Evolutionary conservation across 2,329 filamentous ascomycete genomes (phyloP).

Genomic region (Neonectria sp.): DNA sequence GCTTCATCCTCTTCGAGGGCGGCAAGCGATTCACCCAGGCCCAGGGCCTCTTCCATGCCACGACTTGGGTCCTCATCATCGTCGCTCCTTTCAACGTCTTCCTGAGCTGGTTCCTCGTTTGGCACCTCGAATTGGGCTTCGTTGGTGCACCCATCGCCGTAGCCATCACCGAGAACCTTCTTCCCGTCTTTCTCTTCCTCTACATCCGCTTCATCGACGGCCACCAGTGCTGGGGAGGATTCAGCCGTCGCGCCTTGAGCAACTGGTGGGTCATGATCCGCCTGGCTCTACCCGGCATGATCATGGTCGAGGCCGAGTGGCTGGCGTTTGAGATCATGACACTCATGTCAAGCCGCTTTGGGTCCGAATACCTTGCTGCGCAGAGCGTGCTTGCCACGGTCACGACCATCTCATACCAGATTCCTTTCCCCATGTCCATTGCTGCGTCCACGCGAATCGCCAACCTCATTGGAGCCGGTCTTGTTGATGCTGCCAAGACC

Average conservation of each 20-base stretch:
- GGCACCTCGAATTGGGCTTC: constrained; percentile 79
- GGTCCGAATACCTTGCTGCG: constrained; percentile 84
- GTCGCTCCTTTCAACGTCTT: constrained; percentile 84
- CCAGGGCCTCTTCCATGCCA: constrained; percentile 85
- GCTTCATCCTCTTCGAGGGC: constrained; percentile 82
- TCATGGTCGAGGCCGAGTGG: constrained; percentile 96
- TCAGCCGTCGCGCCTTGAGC: constrained; percentile 76
- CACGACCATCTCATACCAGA: constrained; percentile 86
- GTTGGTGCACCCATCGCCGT: constrained; percentile 88
- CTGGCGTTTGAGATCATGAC: constrained; percentile 94
- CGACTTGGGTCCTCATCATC: constrained; percentile 82
- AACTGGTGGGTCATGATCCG: constrained; percentile 90
- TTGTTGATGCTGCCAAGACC: constrained; percentile 84
- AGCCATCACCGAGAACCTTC: constrained; percentile 81
- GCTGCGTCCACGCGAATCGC: constrained; percentile 90
- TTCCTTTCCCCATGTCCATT: constrained; percentile 93
- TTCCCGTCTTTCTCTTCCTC: constrained; percentile 82
- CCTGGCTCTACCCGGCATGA: constrained; percentile 87
- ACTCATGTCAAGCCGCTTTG: constrained; percentile 84
- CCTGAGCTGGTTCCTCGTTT: constrained; percentile 85
- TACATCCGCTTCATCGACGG: constrained; percentile 85
- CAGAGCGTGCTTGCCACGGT: constrained; percentile 89
- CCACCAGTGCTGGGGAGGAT: constrained; percentile 86
- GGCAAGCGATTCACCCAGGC: constrained; percentile 88
- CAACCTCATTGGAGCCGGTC: constrained; percentile 90